Evolutionary conservation across 306 rosid species (phyloP), one percentile per base, ranked within the genome.

Genomic region (Medicago lupulina): DNA sequence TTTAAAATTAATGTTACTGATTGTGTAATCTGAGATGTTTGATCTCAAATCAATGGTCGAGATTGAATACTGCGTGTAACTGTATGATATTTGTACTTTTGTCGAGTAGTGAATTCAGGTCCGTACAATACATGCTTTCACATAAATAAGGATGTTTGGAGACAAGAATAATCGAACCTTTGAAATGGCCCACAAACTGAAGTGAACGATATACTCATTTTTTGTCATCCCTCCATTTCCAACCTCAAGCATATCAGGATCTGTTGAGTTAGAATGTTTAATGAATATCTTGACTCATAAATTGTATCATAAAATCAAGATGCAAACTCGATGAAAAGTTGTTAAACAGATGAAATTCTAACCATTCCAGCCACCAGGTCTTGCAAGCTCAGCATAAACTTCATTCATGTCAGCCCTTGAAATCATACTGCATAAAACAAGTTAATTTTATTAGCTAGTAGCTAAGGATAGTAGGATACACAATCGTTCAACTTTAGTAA

Each of bases 291-390:
- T 23, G 11, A 62, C 14, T 81, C 60, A 14, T 11, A 73, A 36
- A n/a, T 16, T 77, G 31, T 15, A 40, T 7, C 31, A 61, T n/a
- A 8, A 51, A 74, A 58, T 15, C 70, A 41, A 9, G 6, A 47
- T 25, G 14, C 10, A 53, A 53, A 40, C 50, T 50, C 18, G 11
- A 17, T 34, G 23, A 0, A 49, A 73, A 39, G 12, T 39, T 41
- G 16, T 9, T 61, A 39, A 5, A 58, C 23, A 55, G 28, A 46
- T 17, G 62, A 58, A 70, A 46, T 62, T 74, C 89, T 46, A 44
- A 95, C 99, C 99, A 70, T 95, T 95, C 99, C 99, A 95, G 53
- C 99, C 99, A 70, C 99, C 97, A 14, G 99, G 96, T 74, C 93
- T 81, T 41, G 97, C 97, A 43, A 49, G 71, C 2, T 87, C 90